Base-by-base conservation (phyloP, 2,329 filamentous ascomycete genomes). In the Venturia nashicola region DNA sequence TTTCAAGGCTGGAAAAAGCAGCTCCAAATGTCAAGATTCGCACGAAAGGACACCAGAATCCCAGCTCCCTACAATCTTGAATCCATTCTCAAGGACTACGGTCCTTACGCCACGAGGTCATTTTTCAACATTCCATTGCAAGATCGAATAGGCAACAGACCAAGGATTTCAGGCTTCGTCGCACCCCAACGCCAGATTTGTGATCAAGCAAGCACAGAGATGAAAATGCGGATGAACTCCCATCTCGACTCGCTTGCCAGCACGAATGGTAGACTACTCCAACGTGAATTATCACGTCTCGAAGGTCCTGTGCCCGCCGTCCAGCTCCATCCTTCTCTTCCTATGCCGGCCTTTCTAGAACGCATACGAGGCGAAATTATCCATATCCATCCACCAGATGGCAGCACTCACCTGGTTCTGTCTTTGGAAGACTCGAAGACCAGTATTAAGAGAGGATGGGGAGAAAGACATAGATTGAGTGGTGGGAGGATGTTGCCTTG, bases 301-400 rank as follows among this genome's bases (percentile, higher is more conserved):
- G 59, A 61, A 44, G 59, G 59, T 42, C 39, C 59, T 4, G 59
- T 61, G 9, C 59, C 59, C 4, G 59, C 59, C 27, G 36, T 61
- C 9, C 59, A 61, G 18, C 16, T 61, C 36, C 18, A 46, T 20
- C n/a, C 18, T 18, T 23, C 20, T n/a, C 9, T 61, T 11, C 11
- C 36, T 12, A 14, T 18, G 8, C 59, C 59, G 11, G 14, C 39
- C 6, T 61, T 61, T 27, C n/a, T 61, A 12, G 27, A 46, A 34
- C 8, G 27, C 16, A 61, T 40, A 9, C 16, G 18, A 9, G 59
- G 59, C 3, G 59, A 61, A 61, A 61, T 61, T n/a, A 46, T 46
- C 23, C 59, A 61, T 39, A 18, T 61, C 14, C 59, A 61, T 46
- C 59, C 59, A 18, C 59, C 34, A 32, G 59, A 61, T 44, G 59